Evolutionary conservation across 2,329 filamentous ascomycete genomes (phyloP), one percentile per base, ranked within the genome.

Genomic region (Fusarium sp.): DNA sequence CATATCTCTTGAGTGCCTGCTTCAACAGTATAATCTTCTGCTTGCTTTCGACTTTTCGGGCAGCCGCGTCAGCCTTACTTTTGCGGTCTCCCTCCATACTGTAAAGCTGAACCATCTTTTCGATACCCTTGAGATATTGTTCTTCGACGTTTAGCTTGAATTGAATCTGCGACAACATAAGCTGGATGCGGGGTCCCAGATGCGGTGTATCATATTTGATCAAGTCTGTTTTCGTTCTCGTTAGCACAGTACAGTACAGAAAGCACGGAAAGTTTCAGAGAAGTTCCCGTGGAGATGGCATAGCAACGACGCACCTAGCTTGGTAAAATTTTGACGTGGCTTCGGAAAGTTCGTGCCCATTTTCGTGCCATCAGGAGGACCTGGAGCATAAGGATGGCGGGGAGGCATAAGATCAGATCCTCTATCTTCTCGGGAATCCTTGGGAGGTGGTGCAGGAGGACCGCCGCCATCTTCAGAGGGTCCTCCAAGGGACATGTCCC

Each of bases 91-190:
- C 95, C 82, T 98, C 96, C 89, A 98, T 96, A 80, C 96, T 92
- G 81, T 99, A 99, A 39, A 99, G 87, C 81, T 96, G 94, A 51
- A 98, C 94, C 96, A 99, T 98, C 86, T 99, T 99, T 83, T 99
- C 96, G 77, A 99, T 96, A 70, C 96, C 96, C 79, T 97, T 97
- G 75, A 98, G 95, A 83, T 99, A 99, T 84, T 99, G 96, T 81
- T 98, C 97, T 82, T 99, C 96, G 33, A 99, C 96, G 75, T 96
- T 97, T 70, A 99, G 89, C 85, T 99, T 99, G 86, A 99, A 99
- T 83, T 98, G 95, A 72, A 99, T 92, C 83, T 99, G 96, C 53
- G 96, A 97, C 79, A 99, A 87, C 96, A 99, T 99, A 79, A 98
- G 93, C 85, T 99, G 96, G 79, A 99, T 99, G 76, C 97, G 95